Percentiles rank a stretch among this genome's conserved stretches.
phyloP scores from a whole-genome alignment of 345 rosid species.

The Camelina laxa region DNA sequence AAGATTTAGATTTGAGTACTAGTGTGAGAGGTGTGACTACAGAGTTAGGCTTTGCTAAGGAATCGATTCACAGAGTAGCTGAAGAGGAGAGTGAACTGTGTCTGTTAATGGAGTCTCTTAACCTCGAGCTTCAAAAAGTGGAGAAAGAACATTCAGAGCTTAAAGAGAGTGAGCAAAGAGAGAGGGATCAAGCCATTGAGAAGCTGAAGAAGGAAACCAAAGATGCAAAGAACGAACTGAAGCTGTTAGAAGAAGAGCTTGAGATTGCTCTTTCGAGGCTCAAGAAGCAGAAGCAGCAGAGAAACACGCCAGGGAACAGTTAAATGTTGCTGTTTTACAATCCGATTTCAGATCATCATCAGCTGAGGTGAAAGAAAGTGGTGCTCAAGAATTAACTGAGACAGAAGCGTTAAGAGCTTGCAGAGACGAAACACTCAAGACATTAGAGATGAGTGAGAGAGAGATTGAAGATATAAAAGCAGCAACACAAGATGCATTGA shows the following conservation, averaged over 20 bases:
- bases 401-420: constrained; percentile 93
- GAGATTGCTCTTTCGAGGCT: constrained; percentile 67
- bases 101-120: constrained; percentile 69
- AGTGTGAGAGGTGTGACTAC: constrained; percentile 67
- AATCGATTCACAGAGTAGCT: constrained; percentile 77
- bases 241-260: constrained; percentile 65
- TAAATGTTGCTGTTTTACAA: constrained; percentile 58
- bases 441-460: constrained; percentile 61
- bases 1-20: constrained; percentile 51
- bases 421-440: constrained; percentile 78
- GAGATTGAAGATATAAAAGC: constrained; percentile 78
- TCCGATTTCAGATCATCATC: constrained; percentile 59
- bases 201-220: constrained; percentile 72
- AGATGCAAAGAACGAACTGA: constrained; percentile 49
- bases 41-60: constrained; percentile 84
- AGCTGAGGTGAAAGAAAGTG: constrained; percentile 76
- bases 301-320: constrained; percentile 60
- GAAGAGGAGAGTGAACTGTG: constrained; percentile 72
- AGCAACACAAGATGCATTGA: constrained; percentile 67
- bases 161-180: constrained; percentile 66
- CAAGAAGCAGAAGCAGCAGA: constrained; percentile 76
- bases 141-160: constrained; percentile 76
- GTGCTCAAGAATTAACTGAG: constrained; percentile 75
- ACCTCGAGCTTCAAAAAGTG: constrained; percentile 70
- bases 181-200: constrained; percentile 60